A percentile compares a stretch with the other conserved stretches of the same genome.
phyloP scores from a whole-genome alignment of 345 rosid genomes.

The Brassica nigra region DNA sequence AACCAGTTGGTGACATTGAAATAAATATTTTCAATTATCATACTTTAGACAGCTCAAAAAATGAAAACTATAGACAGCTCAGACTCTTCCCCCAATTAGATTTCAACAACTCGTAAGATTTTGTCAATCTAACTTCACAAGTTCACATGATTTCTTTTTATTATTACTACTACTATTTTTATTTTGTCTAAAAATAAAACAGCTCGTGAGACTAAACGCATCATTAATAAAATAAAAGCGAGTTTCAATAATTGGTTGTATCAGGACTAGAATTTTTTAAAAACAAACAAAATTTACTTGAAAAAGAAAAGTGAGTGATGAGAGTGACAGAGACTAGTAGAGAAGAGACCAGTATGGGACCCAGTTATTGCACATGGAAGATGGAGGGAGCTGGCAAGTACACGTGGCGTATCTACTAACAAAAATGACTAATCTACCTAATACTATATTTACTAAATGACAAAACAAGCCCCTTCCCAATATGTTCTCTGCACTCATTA shows the following conservation, averaged over 20 bases:
- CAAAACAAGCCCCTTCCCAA: constrained; percentile 31
- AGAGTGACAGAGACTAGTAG: constrained; percentile 35
- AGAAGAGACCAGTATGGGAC: constrained; percentile 21
- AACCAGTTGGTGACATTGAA: constrained; percentile 15
- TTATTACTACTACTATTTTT: background rate
- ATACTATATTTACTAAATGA: constrained; percentile 25
- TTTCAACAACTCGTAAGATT: constrained; percentile 43
- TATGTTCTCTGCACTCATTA: constrained; percentile 41
- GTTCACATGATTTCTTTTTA: constrained; percentile 46
- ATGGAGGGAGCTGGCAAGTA: constrained; percentile 12
- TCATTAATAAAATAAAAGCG: background rate
- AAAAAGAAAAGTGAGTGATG: constrained; percentile 33
- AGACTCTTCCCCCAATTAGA: constrained; percentile 23
- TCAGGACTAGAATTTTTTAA: background rate
- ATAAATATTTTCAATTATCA: constrained; percentile 8
- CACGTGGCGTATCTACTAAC: constrained; percentile 24
- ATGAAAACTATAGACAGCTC: constrained; percentile 22
- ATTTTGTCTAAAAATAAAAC: background rate
- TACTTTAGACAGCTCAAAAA: background rate
- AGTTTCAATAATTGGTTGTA: background rate
- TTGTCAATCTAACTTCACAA: constrained; percentile 51
- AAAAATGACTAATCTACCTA: constrained; percentile 32
- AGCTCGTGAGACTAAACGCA: background rate
- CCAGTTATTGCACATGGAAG: constrained; percentile 41
- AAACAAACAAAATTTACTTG: background rate